Evolutionary conservation across 2,329 filamentous ascomycete genomes (phyloP).

Genomic region (Botrytis galanthina): DNA sequence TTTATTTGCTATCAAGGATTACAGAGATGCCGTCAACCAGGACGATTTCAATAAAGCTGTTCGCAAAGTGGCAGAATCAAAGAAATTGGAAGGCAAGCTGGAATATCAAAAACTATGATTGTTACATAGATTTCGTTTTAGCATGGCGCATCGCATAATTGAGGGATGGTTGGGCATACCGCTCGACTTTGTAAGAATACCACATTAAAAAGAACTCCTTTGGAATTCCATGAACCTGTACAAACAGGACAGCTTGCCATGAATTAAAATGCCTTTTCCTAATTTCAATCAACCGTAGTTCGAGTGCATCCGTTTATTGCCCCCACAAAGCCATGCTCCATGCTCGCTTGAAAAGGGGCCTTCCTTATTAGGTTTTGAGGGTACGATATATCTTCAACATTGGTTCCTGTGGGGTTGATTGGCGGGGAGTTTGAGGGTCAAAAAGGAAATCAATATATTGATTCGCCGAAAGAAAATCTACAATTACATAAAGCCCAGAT

Average conservation of each 20-base stretch:
- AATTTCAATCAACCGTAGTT: neutral
- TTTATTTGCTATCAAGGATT: constrained; percentile 97
- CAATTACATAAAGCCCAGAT: neutral
- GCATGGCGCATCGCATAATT: constrained; percentile 31
- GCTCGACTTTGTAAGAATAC: constrained; percentile 36
- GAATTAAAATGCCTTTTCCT: neutral
- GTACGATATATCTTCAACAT: constrained; percentile 7
- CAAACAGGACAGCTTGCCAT: neutral
- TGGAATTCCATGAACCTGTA: neutral
- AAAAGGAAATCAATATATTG: constrained; percentile 7
- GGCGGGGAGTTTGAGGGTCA: neutral
- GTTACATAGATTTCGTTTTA: constrained; percentile 28
- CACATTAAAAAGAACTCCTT: constrained; percentile 25
- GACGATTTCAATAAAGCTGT: constrained; percentile 99
- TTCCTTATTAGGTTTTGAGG: neutral
- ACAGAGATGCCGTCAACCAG: constrained; percentile 92
- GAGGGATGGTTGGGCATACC: constrained; percentile 27
- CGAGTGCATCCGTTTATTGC: constrained; percentile 4
- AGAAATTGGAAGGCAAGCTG: constrained; percentile 98
- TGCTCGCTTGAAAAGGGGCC: constrained; percentile 21
- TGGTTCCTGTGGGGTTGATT: constrained; percentile 14
- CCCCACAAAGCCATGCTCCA: neutral
- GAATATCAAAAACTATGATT: constrained; percentile 91
- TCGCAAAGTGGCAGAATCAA: constrained; percentile 92
- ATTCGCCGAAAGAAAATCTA: constrained; percentile 1